Evolutionary conservation across 2,329 filamentous ascomycete genomes (phyloP).

Genomic region (Xylariaceae sp.): DNA sequence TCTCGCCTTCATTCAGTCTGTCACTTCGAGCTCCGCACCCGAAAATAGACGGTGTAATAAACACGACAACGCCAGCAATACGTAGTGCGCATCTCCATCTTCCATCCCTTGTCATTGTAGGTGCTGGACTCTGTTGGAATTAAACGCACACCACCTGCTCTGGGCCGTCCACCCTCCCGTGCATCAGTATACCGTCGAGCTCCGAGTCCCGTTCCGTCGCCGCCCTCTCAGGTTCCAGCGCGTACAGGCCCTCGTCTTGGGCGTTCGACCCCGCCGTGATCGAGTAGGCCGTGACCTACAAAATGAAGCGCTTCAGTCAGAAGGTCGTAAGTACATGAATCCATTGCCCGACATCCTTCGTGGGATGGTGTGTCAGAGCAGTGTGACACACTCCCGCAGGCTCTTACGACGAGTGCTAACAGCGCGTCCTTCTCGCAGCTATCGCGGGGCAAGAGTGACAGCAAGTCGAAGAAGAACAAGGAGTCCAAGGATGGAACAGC

Average conservation of each 20-base stretch:
- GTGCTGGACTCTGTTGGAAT: slow-evolving; percentile 5
- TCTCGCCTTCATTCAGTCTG: slow-evolving; percentile 13
- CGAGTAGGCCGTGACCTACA: slow-evolving; percentile 28
- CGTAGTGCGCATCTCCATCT: slow-evolving; percentile 10
- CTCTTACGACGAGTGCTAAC: slow-evolving; percentile 10
- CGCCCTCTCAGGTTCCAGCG: neutral
- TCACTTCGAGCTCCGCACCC: slow-evolving; percentile 22
- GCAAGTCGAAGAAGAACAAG: slow-evolving; percentile 75
- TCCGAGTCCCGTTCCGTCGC: slow-evolving; percentile 5
- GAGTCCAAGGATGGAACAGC: slow-evolving; percentile 70
- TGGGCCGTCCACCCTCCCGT: neutral
- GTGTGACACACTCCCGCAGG: neutral
- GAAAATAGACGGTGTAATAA: slow-evolving; percentile 28
- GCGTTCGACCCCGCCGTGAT: slow-evolving; percentile 28
- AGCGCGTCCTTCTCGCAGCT: slow-evolving; percentile 56
- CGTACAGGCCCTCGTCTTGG: slow-evolving; percentile 16
- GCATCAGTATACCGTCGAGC: slow-evolving; percentile 1
- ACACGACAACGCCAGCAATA: slow-evolving; percentile 14
- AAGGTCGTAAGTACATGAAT: slow-evolving; percentile 64
- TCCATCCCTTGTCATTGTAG: slow-evolving; percentile 6
- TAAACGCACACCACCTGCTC: slow-evolving; percentile 1
- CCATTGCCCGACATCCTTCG: neutral
- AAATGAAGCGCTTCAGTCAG: slow-evolving; percentile 96
- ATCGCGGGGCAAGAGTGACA: slow-evolving; percentile 80
- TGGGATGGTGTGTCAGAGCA: neutral